These are phyloP conservation scores for Trichoderma pleuroti DNA, from an alignment of 2,329 filamentous ascomycete species.

Conservation along the genomic window DNA sequence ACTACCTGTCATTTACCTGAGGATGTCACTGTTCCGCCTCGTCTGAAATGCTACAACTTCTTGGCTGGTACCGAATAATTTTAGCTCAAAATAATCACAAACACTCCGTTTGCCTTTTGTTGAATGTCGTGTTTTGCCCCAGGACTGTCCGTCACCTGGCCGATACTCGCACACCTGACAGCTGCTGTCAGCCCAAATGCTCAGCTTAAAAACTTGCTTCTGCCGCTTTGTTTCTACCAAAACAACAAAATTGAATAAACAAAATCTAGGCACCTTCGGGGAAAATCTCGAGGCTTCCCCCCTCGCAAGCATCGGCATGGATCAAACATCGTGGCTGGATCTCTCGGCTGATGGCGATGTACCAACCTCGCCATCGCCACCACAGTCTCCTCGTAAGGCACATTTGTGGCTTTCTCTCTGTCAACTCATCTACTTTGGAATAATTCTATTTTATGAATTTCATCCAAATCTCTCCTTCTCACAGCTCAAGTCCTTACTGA, in stretches of 20 bases:
- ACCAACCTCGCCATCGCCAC: constrained; percentile 4
- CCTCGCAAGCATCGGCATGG: background rate
- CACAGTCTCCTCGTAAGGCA: constrained; percentile 1
- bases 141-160: background rate
- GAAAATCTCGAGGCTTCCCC: background rate
- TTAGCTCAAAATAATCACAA: background rate
- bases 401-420: background rate
- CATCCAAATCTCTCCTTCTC: background rate
- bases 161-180: background rate
- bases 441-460: background rate
- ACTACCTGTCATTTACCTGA: background rate
- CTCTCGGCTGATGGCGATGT: background rate
- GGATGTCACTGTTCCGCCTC: too few relatives aligned
- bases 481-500: background rate
- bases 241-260: background rate
- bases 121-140: background rate
- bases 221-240: background rate
- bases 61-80: too few relatives aligned
- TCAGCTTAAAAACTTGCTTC: background rate
- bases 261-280: too few relatives aligned
- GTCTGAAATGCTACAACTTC: background rate
- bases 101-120: background rate
- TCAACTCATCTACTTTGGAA: background rate
- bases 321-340: constrained; percentile 4
- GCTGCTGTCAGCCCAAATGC: background rate